Evolutionary conservation across 1,284 basidiomycete genomes (phyloP), one percentile per base, ranked within the genome.

Genomic region (Ustilago esculenta): DNA sequence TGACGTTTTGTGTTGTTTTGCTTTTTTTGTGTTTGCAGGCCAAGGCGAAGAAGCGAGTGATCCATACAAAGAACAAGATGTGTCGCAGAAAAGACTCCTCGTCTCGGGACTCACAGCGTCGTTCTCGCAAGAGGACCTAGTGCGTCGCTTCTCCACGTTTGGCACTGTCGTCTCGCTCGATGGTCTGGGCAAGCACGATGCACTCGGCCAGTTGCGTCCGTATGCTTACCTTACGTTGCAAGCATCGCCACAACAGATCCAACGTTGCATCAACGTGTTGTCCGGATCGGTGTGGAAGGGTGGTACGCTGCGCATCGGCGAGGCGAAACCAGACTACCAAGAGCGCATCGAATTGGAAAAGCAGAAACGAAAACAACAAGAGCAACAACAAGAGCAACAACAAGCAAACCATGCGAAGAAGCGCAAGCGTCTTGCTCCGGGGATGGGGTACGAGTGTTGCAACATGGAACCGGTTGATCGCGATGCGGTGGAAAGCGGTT

Each of bases 231-330:
- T 73, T 8, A 79, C 75, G 17, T 24, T 81, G 7, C 50, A 52
- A 33, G 69, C 72, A n/a, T 48, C 73, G 2, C 61, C 54, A 2
- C 36, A 50, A 4, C 70, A 77, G 55, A 54, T 80, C 32, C 43
- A 63, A 23, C 48, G 64, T 14, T 70, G 72, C 49, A 64, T 77
- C 40, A 76, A 73, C 29, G 41, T 72, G 8, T 50, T 81, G 4
- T 73, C 66, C 17, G 75, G 75, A 15, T 72, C 76, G 15, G 67
- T 74, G 17, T 81, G 79, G 79, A 80, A 79, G 27, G 77, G 76
- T 3, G 57, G 71, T 9, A 79, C 70, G 23, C 51, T 81, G 1
- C 68, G 78, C 14, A 66, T 80, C 11, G 77, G 73, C 12, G 64
- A 74, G 29, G 79, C 79, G 4, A 73, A 67, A 27, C 75, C 75